phyloP scores from a whole-genome alignment of 1,139 yeast genomes.

The Kurtzmaniella quercitrusa region DNA sequence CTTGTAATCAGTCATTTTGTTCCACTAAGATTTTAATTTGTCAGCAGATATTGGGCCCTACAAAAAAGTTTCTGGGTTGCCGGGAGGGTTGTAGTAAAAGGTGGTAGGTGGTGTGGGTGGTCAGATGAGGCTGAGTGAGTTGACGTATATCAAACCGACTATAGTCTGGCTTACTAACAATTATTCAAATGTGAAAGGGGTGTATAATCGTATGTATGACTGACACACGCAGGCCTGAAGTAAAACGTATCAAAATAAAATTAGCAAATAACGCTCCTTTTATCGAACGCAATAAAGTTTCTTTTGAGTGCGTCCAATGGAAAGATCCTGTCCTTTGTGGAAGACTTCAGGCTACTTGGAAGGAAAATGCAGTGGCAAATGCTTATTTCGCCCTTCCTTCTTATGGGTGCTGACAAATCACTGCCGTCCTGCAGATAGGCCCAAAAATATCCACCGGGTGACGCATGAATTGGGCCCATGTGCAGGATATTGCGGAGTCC shows the following conservation, averaged over 20 bases:
- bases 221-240: no score
- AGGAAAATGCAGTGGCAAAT: background rate
- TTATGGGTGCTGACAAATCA: background rate
- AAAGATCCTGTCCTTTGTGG: background rate
- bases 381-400: background rate
- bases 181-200: no score
- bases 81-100: no score
- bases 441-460: background rate
- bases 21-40: background rate
- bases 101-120: no score
- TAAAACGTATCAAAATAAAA: no score
- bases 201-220: no score
- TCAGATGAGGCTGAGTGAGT: no score
- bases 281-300: background rate
- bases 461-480: background rate
- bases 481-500: background rate
- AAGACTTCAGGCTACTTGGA: background rate
- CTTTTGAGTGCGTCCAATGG: background rate
- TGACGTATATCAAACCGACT: no score
- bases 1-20: slow-evolving; percentile 31
- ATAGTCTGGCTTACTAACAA: no score
- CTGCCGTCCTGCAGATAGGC: background rate
- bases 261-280: no score
- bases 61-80: no score
- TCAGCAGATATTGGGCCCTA: background rate